phyloP scores from a whole-genome alignment of 1,284 basidiomycete species.

The Trametes sp. region DNA sequence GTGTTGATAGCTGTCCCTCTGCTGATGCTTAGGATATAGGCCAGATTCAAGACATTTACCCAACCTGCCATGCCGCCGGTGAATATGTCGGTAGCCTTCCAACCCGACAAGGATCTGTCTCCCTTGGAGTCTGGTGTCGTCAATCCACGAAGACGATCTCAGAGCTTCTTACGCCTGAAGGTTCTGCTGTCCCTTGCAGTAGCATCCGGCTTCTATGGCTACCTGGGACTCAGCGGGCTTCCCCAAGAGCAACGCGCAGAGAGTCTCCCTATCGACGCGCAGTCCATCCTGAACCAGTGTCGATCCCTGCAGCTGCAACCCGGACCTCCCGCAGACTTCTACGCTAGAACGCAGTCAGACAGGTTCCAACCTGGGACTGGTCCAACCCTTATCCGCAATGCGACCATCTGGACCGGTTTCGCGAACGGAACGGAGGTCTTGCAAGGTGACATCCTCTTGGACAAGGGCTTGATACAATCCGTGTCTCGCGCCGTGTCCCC shows the following conservation, averaged over 20 bases:
- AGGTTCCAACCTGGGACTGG: conserved; percentile 57
- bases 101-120: neutral
- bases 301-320: conserved; percentile 40
- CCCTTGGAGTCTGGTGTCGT: neutral
- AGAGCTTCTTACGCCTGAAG: neutral
- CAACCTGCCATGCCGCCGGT: too few relatives aligned
- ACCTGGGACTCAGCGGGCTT: neutral
- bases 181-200: neutral
- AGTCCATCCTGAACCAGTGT: conserved; percentile 38
- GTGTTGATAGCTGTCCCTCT: too few relatives aligned
- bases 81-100: neutral
- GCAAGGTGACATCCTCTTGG: conserved; percentile 47
- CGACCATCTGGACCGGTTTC: conserved; percentile 63
- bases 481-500: conserved; percentile 35
- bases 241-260: neutral
- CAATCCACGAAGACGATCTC: neutral
- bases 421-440: conserved; percentile 45
- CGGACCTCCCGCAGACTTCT: conserved; percentile 50
- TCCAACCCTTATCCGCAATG: conserved; percentile 63
- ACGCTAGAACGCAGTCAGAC: conserved; percentile 55
- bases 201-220: neutral
- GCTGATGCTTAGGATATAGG: too few relatives aligned
- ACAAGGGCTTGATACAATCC: conserved; percentile 47
- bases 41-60: too few relatives aligned
- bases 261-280: conserved; percentile 31